Evolutionary conservation across 129 eudicot genomes (phyloP).

Genomic region (Scalesia atractyloides): DNA sequence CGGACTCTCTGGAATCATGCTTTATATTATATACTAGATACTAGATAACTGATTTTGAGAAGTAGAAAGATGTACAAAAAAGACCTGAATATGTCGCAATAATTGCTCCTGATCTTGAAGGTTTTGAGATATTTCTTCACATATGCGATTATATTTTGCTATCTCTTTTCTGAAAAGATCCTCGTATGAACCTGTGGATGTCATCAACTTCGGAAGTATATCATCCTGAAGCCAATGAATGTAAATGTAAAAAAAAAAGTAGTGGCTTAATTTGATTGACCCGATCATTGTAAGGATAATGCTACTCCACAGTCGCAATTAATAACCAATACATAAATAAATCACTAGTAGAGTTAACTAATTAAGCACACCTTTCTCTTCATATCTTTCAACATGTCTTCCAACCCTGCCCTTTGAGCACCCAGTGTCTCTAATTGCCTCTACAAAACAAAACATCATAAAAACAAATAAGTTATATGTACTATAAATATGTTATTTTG

Average conservation of each 20-base stretch:
- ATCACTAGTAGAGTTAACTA: neutral
- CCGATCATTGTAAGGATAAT: neutral
- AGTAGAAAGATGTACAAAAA: slow-evolving; percentile 12
- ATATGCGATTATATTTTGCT: slow-evolving; percentile 79
- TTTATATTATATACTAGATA: neutral
- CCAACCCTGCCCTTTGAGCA: slow-evolving; percentile 95
- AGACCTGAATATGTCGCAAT: slow-evolving; percentile 82
- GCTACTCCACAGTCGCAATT: neutral
- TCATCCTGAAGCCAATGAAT: slow-evolving; percentile 61
- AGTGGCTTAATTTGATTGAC: neutral
- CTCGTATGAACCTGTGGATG: slow-evolving; percentile 86
- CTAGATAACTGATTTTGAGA: neutral
- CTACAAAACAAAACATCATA: slow-evolving; percentile 42
- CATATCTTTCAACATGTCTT: slow-evolving; percentile 99
- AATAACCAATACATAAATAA: neutral
- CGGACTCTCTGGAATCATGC: neutral
- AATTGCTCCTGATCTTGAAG: slow-evolving; percentile 81
- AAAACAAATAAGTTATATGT: neutral
- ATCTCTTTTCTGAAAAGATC: slow-evolving; percentile 95
- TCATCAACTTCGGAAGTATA: slow-evolving; percentile 93
- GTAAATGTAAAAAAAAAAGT: neutral
- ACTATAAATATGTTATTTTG: no score
- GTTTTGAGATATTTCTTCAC: slow-evolving; percentile 76
- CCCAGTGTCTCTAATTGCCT: slow-evolving; percentile 94
- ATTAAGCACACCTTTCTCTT: slow-evolving; percentile 68